Evolutionary conservation across 306 rosid genomes (phyloP).

Genomic region (Cicer bijugum): DNA sequence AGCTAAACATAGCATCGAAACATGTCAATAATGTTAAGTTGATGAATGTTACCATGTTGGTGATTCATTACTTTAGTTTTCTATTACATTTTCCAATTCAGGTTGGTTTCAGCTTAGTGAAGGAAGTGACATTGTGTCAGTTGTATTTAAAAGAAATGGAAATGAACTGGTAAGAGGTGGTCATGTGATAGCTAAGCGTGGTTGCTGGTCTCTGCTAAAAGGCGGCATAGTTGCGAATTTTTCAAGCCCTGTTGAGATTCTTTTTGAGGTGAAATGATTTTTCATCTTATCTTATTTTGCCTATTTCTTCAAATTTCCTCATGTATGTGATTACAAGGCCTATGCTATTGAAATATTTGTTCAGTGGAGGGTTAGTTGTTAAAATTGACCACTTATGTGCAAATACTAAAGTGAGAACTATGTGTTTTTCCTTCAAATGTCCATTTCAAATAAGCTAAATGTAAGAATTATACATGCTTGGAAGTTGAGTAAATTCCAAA

Average conservation of each 20-base stretch:
- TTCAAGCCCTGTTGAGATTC: slow-evolving; percentile 57
- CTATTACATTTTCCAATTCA: slow-evolving; percentile 40
- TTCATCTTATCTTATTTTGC: slow-evolving; percentile 1
- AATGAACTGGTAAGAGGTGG: slow-evolving; percentile 55
- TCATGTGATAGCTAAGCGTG: slow-evolving; percentile 54
- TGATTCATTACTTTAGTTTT: slow-evolving; percentile 4
- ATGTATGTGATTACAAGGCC: not conserved
- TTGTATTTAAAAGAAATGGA: slow-evolving; percentile 50
- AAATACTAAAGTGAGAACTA: not conserved
- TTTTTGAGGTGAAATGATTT: slow-evolving; percentile 59
- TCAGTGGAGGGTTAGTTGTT: not conserved
- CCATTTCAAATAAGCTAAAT: not conserved
- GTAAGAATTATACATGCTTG: not conserved
- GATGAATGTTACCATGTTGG: slow-evolving; percentile 1
- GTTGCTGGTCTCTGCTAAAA: slow-evolving; percentile 76
- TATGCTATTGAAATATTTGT: not conserved
- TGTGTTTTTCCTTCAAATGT: not conserved
- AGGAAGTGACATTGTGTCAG: slow-evolving; percentile 63
- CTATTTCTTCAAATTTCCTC: not conserved
- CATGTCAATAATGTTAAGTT: not conserved
- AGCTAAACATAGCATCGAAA: too few species aligned
- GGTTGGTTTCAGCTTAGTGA: slow-evolving; percentile 76
- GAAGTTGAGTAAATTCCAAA: not conserved
- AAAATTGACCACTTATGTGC: not conserved
- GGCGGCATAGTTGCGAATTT: slow-evolving; percentile 73